These are phyloP conservation scores for Stellera chamaejasme DNA, from an alignment of 345 rosid genomes.

Conservation along the genomic window DNA sequence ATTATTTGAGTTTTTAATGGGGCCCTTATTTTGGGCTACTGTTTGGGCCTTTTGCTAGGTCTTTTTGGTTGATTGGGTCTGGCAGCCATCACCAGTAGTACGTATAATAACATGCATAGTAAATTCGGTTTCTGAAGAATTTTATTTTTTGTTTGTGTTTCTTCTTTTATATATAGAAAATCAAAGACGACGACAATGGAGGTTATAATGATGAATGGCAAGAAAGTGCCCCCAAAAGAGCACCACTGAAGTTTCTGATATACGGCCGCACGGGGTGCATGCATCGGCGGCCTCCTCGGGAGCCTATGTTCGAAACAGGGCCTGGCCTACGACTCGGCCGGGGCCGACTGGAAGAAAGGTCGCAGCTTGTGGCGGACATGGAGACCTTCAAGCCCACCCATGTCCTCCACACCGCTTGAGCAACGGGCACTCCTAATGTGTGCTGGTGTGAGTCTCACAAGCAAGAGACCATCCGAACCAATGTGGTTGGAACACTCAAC, in stretches of 20 bases:
- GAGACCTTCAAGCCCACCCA: not conserved
- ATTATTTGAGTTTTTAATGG: no score
- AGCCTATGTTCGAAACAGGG: not conserved
- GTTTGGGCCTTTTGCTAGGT: no score
- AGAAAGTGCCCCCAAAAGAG: no score
- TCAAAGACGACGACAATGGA: no score
- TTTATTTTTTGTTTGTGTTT: no score
- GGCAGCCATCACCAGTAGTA: no score
- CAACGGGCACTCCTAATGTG: not conserved
- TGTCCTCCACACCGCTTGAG: not conserved
- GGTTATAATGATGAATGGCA: no score
- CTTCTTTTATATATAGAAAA: no score
- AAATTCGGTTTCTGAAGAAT: no score
- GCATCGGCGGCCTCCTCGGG: not conserved
- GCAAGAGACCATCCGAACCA: constrained; percentile 2
- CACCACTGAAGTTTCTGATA: not conserved
- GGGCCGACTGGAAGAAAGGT: not conserved
- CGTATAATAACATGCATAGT: no score
- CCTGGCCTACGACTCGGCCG: constrained; percentile 6
- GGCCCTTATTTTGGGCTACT: no score
- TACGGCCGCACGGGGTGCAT: constrained; percentile 1
- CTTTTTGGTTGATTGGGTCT: no score
- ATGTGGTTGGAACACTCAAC: not conserved
- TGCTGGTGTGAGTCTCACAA: constrained; percentile 1
- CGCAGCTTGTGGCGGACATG: not conserved